Evolutionary conservation across 805 yeast genomes (phyloP).

Genomic region (Saccharomycopsis amapae): DNA sequence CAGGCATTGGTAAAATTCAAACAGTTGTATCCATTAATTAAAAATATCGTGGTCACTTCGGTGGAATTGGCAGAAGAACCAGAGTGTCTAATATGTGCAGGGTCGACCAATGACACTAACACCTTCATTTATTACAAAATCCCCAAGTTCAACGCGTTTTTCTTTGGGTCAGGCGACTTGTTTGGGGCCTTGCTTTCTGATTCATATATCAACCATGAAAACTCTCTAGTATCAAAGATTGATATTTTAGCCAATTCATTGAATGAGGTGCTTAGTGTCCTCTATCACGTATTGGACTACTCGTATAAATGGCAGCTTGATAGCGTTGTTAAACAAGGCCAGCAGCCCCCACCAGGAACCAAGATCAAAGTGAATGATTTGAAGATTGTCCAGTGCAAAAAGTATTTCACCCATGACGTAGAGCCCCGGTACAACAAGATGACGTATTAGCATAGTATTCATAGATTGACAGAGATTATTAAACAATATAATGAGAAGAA

Average conservation of each 20-base stretch:
- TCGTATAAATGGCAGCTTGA: constrained; percentile 29
- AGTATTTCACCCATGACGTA: constrained; percentile 5
- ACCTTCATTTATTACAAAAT: constrained; percentile 34
- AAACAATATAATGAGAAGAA: too few species aligned
- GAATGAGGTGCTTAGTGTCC: constrained; percentile 34
- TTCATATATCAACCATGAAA: constrained; percentile 31
- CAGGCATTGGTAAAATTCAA: constrained; percentile 38
- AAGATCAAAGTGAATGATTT: constrained; percentile 11
- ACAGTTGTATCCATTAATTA: constrained; percentile 36
- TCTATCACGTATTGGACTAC: constrained; percentile 35
- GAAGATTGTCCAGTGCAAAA: constrained; percentile 12
- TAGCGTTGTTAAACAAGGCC: too few species aligned
- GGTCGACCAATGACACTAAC: neutral
- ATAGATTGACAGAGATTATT: too few species aligned
- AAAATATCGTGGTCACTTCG: constrained; percentile 54
- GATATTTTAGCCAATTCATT: constrained; percentile 30
- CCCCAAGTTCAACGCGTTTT: constrained; percentile 47
- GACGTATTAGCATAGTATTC: too few species aligned
- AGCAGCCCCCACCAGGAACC: neutral
- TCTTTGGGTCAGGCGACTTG: constrained; percentile 72
- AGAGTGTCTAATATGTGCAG: constrained; percentile 37
- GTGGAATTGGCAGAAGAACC: constrained; percentile 30
- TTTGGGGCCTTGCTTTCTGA: constrained; percentile 58
- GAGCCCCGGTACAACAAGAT: too few species aligned
- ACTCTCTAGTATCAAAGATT: constrained; percentile 8